These are phyloP conservation scores for Suhomyces chickasaworum DNA, from an alignment of 1,139 yeast species.

Conservation along the genomic window DNA sequence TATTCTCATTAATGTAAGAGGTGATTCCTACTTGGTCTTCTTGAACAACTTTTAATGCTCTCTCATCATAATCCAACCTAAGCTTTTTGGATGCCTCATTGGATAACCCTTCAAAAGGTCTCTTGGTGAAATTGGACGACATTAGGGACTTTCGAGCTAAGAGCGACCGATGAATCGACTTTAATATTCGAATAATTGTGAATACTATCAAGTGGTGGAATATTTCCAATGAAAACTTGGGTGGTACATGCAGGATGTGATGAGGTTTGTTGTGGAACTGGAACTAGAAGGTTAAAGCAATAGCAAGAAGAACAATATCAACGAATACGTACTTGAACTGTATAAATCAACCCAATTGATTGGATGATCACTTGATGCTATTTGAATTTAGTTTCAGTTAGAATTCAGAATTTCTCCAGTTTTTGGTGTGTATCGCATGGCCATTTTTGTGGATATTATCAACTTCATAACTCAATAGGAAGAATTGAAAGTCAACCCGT, in stretches of 20 bases:
- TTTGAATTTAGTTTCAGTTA: too few relatives aligned
- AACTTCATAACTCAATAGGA: too few relatives aligned
- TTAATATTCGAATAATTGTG: slow-evolving; percentile 1
- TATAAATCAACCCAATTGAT: too few relatives aligned
- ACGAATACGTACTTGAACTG: too few relatives aligned
- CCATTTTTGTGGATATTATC: too few relatives aligned
- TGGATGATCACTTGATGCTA: too few relatives aligned
- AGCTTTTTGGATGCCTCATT: slow-evolving; percentile 15
- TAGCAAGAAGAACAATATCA: too few relatives aligned
- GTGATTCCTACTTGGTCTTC: slow-evolving; percentile 88
- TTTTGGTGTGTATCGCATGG: too few relatives aligned
- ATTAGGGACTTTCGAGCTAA: not conserved
- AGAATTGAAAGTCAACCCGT: too few relatives aligned
- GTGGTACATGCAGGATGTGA: slow-evolving; percentile 11
- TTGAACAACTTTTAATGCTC: slow-evolving; percentile 31
- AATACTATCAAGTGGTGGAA: slow-evolving; percentile 6
- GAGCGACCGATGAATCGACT: not conserved
- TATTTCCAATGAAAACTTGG: slow-evolving; percentile 6
- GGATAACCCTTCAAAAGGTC: slow-evolving; percentile 13
- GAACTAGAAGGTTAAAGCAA: too few relatives aligned
- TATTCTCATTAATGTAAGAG: slow-evolving; percentile 53
- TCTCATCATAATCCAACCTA: slow-evolving; percentile 13
- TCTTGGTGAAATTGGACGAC: slow-evolving; percentile 8
- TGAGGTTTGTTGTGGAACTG: slow-evolving; percentile 2
- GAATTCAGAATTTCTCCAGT: too few relatives aligned